Evolutionary conservation across 805 yeast genomes (phyloP), one percentile per base, ranked within the genome.

Genomic region (Suhomyces canberraensis): DNA sequence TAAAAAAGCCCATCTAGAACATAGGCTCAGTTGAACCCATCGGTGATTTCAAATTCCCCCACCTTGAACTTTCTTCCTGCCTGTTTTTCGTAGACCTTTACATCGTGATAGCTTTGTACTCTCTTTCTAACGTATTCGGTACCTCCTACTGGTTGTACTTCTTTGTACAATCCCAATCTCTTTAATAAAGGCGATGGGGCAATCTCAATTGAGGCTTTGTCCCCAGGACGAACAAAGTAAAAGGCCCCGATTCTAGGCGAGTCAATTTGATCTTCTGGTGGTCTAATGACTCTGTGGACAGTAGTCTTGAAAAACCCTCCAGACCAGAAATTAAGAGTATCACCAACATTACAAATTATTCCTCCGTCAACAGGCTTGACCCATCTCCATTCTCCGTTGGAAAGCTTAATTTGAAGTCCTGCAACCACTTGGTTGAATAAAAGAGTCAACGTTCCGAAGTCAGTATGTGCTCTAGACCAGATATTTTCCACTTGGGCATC

Each of bases 391-490:
- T 46, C 41, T 1, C 65, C 68, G 25, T 49, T 42, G 20, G 44
- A 35, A 15, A 51, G 37, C 36, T 53, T 56, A 27, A 61, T 57
- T 34, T 62, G 68, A 17, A 62, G 50, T 3, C 65, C 66, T 2
- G 63, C 63, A 4, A 62, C 66, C 4, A 56, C 56, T 41, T 62
- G 68, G 39, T 59, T 58, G 47, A 47, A 61, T 15, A 62, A 44
- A 15, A 62, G 48, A 4, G 68, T 61, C 31, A 62, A 48, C n/a
- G 58, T 52, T 3, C 66, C 68, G 37, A 61, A 57, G 39, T 62
- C 68, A 4, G 68, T 61, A 42, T 62, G 68, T 2, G 60, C 66
- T 26, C 64, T 37, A 1, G 62, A 51, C 64, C 66, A 62, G 11
- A 47, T 51, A 33, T 56, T 52, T 29, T 58, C 57, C 1, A 61